Conservation (phyloP, 2,329 filamentous ascomycete genomes). For the Calycina marina region DNA sequence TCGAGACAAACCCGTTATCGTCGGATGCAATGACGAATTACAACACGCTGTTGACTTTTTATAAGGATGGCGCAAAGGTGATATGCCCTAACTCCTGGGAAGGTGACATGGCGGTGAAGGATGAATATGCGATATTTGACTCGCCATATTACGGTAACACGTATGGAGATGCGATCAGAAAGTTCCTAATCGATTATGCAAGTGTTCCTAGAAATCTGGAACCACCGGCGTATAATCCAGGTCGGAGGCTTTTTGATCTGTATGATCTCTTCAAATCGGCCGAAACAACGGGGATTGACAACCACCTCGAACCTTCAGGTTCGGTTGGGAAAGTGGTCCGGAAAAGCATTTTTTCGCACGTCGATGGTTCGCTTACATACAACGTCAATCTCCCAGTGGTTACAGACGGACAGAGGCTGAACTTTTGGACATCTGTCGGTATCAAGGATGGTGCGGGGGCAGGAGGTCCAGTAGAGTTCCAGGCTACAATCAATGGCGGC, state of each 20-base stretch:
- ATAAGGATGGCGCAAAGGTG: constrained; percentile 8
- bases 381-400: constrained; percentile 5
- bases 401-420: constrained; percentile 4
- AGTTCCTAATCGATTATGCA: constrained; percentile 6
- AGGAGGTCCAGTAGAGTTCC: constrained; percentile 8
- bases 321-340: constrained; percentile 6
- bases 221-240: constrained; percentile 8
- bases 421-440: constrained; percentile 10
- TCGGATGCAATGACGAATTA: constrained; percentile 4
- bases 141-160: constrained; percentile 7
- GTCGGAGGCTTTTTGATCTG: constrained; percentile 5
- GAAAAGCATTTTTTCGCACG: constrained; percentile 8
- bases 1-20: constrained; percentile 8
- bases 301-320: constrained; percentile 5
- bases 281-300: constrained; percentile 4
- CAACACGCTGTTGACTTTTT: constrained; percentile 4
- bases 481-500: constrained; percentile 6
- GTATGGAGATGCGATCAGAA: constrained; percentile 6
- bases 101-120: constrained; percentile 3
- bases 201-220: constrained; percentile 6
- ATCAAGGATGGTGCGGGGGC: constrained; percentile 9
- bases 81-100: constrained; percentile 11
- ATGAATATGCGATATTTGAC: constrained; percentile 9
- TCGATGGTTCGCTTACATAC: constrained; percentile 5
- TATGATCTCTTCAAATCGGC: constrained; percentile 5